phyloP scores from a whole-genome alignment of 306 rosid species.

The Vigna hirtella region DNA sequence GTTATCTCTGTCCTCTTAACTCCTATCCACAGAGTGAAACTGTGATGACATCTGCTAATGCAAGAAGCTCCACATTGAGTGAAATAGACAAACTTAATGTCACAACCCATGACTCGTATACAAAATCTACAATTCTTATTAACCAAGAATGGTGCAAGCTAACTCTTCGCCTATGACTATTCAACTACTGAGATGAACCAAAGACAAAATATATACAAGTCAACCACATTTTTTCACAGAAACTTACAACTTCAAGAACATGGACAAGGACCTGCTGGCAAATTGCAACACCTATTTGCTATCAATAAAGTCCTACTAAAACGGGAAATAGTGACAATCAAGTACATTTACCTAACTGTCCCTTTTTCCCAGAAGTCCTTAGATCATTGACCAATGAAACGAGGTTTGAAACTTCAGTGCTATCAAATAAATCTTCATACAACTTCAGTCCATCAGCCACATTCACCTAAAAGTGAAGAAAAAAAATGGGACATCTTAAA shows the following conservation, averaged over 20 bases:
- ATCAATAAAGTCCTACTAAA: constrained; percentile 11
- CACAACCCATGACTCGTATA: not conserved
- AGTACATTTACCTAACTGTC: constrained; percentile 71
- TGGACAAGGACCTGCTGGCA: not conserved
- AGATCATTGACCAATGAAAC: constrained; percentile 71
- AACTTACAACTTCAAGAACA: not conserved
- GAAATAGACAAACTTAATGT: no score
- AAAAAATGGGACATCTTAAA: constrained; percentile 15
- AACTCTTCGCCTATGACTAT: no score
- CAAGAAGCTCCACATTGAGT: no score
- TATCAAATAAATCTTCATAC: constrained; percentile 64
- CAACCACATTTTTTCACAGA: constrained; percentile 18
- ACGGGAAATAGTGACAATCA: constrained; percentile 17
- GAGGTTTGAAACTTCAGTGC: constrained; percentile 69
- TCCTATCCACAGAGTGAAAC: not conserved
- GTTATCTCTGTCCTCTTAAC: not conserved
- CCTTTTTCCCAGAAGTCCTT: constrained; percentile 74
- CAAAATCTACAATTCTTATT: not conserved
- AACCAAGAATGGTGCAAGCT: no score
- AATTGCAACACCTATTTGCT: constrained; percentile 14
- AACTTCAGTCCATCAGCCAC: constrained; percentile 82
- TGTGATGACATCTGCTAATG: no score
- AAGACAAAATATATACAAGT: not conserved
- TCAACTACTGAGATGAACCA: constrained; percentile 25
- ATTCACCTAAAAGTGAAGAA: constrained; percentile 66